Conservation (phyloP, 2,329 filamentous ascomycete species). For the Talaromyces sp. region DNA sequence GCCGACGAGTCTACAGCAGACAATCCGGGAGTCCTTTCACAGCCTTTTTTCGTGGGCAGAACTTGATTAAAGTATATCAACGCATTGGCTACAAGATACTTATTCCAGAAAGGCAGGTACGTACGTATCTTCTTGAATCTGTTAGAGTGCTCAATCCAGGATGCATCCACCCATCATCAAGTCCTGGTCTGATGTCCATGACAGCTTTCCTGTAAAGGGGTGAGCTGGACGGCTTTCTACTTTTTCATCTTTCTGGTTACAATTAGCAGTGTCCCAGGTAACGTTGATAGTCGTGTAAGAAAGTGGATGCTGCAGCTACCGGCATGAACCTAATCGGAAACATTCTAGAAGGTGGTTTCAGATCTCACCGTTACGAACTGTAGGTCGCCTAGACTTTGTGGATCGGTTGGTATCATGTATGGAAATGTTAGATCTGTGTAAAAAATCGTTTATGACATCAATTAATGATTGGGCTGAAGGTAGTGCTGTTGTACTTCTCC, state of each 20-base stretch:
- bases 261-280: neutral
- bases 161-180: neutral
- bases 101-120: neutral
- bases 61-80: neutral
- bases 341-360: neutral
- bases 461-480: neutral
- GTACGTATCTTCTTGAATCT: neutral
- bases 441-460: neutral
- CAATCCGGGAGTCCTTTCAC: neutral
- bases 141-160: neutral
- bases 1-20: neutral
- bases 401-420: neutral
- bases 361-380: neutral
- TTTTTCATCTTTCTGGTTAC: neutral
- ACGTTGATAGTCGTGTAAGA: neutral
- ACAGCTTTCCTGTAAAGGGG: no score
- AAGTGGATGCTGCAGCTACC: neutral
- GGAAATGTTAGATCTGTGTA: neutral
- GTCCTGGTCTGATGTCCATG: no score
- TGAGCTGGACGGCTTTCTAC: no score
- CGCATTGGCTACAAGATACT: neutral
- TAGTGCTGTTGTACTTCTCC: neutral
- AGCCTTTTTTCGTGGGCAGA: no score
- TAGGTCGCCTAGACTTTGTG: neutral
- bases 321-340: neutral